phyloP scores from a whole-genome alignment of 2,329 filamentous ascomycete genomes.

The Drechslerella coelobrocha region DNA sequence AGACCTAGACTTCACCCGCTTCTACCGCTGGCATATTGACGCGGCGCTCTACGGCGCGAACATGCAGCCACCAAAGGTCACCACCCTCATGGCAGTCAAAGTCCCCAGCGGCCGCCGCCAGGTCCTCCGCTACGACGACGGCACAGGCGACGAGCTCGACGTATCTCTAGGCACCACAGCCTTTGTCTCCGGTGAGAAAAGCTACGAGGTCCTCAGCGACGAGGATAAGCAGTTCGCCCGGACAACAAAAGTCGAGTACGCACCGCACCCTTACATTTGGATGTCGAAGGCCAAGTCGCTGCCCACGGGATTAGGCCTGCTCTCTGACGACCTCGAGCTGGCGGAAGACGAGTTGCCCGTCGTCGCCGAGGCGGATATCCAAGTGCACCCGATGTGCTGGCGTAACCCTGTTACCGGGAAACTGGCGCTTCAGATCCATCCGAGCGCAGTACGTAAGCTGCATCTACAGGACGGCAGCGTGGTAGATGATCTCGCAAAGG shows the following conservation, averaged over 20 bases:
- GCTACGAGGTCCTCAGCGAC: slow-evolving; percentile 71
- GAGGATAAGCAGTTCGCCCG: slow-evolving; percentile 73
- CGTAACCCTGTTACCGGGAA: slow-evolving; percentile 74
- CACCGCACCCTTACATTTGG: slow-evolving; percentile 81
- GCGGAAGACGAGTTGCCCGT: slow-evolving; percentile 67
- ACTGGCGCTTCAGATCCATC: slow-evolving; percentile 76
- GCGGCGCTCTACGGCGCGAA: slow-evolving; percentile 77
- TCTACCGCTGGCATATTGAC: slow-evolving; percentile 83
- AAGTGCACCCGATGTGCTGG: slow-evolving; percentile 78
- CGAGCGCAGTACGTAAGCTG: slow-evolving; percentile 72
- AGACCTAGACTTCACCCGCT: slow-evolving; percentile 66
- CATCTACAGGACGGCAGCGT: slow-evolving; percentile 71
- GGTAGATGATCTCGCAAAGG: slow-evolving; percentile 71
- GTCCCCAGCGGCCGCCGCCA: slow-evolving; percentile 72
- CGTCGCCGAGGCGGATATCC: slow-evolving; percentile 71
- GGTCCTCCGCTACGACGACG: slow-evolving; percentile 76
- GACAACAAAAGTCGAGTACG: slow-evolving; percentile 74
- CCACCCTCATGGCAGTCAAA: slow-evolving; percentile 74
- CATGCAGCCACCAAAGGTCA: slow-evolving; percentile 70
- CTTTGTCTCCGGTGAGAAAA: slow-evolving; percentile 74
- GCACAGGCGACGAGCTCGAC: slow-evolving; percentile 68
- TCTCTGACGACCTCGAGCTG: slow-evolving; percentile 71
- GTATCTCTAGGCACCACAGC: slow-evolving; percentile 79
- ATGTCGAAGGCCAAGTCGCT: slow-evolving; percentile 73
- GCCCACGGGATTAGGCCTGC: slow-evolving; percentile 73